Base-by-base conservation (phyloP, 2,329 filamentous ascomycete genomes). In the Aureobasidium sp. region DNA sequence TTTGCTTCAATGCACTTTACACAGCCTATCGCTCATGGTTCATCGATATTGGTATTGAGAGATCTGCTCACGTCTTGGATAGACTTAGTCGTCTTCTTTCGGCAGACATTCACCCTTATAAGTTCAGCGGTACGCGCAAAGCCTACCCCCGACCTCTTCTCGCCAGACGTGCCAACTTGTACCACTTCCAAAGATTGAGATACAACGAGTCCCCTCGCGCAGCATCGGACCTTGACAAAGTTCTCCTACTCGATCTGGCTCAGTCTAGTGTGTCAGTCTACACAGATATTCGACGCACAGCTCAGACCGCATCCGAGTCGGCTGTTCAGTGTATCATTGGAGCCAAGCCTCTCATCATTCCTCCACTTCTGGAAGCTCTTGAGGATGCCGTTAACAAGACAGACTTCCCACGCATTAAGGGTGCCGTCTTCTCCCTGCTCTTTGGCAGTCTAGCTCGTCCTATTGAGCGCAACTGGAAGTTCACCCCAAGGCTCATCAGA, bases 11-110 rank as follows among this genome's bases (percentile, higher is more conserved):
- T 29, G 86, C 92, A 0, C 77, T 99, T 2, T 99, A 96, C 74
- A 89, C 89, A 27, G 90, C 93, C 1, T 99, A 97, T 73, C 83
- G 91, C 47, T 94, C 90, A 9, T 99, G 92, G 91, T 97, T 99
- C 69, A 91, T 96, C 1, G 94, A 99, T 69, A 92, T 99, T 44
- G 94, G 95, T 21, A 95, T 97, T 63, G 94, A 99, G 75, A 84
- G 93, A 63, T 97, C 93, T 21, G 93, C 94, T 0, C 94, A 97
- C 72, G 90, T 95, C 2, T 79, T 97, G 10, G 94, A 99, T 72
- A 83, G 94, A 25, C 87, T 97, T 15, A 85, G 89, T 5, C 85
- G 91, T 59, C 82, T 99, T 1, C 88, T 97, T 71, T 86, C 87
- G 68, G 87, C 90, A 6, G 94, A 99, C 69, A 88, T 92, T 63